Base-by-base conservation (phyloP, 768 basidiomycete genomes). In the Mycena maculata region DNA sequence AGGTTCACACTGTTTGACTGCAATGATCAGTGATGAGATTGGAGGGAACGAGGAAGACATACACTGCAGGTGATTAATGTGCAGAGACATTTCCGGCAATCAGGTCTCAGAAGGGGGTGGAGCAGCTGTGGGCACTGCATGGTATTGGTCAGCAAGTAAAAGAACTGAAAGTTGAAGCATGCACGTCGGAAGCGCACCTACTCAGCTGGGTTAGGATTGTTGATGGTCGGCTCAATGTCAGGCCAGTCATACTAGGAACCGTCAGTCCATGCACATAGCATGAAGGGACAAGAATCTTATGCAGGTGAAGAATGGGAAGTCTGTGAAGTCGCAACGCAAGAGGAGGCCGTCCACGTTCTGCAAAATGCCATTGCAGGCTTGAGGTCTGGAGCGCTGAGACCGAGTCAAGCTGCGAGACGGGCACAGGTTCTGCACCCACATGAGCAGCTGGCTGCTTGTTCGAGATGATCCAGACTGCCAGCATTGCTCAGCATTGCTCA, bases 41-140 rank as follows among this genome's bases (percentile, higher is more conserved):
- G 42, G 58, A 52, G 52, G 38, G 59, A 9, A 62, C 23, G 45
- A 10, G 64, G 64, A 33, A 13, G 30, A 78, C 87, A 25, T 75
- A 90, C 90, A 66, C 89, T 78, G 75, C 93, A 93, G 0, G 77
- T 78, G 50, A 65, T 68, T 3, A 85, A 83, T 0, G 77, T 84
- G 77, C 92, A 93, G 50, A 89, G 77, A 70, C 92, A 93, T 80
- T 77, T 71, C 87, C 89, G 23, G 70, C 80, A 54, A 92, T 83
- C 3, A 92, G 92, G 75, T 93, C 92, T 90, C 91, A 93, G 83
- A 91, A 93, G 4, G 89, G 83, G 8, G 90, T 92, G 12, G 89
- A 89, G 76, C 91, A 92, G 77, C 90, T 90, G 82, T 64, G 22
- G 91, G 86, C 2, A 92, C 90, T 91, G 64, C 9, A 48, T n/a